Evolutionary conservation across 108 stramenopile genomes (phyloP).

Genomic region (Licmophora abbreviata): DNA sequence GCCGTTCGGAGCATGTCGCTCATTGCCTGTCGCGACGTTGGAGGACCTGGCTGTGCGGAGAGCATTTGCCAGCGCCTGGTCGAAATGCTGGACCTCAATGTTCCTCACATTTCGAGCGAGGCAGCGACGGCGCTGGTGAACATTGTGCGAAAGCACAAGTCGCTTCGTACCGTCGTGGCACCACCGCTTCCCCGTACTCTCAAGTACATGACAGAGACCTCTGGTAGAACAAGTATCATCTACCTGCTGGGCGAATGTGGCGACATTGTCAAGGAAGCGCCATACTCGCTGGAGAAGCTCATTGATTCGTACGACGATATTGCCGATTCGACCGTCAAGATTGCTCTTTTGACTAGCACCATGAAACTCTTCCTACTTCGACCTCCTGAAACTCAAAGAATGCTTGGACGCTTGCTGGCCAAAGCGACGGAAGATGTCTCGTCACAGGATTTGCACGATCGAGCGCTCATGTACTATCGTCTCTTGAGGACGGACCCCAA

Average conservation of each 20-base stretch:
- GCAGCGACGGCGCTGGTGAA: constrained; percentile 75
- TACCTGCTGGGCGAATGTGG: constrained; percentile 98
- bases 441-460: constrained; percentile 94
- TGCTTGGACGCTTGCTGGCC: constrained; percentile 91
- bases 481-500: constrained; percentile 80
- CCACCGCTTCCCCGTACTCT: constrained; percentile 79
- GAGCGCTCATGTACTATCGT: constrained; percentile 96
- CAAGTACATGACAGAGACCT: constrained; percentile 67
- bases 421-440: constrained; percentile 88
- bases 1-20: constrained; percentile 86
- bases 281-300: constrained; percentile 94
- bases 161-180: constrained; percentile 58
- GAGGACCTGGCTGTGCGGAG: constrained; percentile 74
- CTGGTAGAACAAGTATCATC: constrained; percentile 88
- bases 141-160: constrained; percentile 80
- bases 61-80: constrained; percentile 81
- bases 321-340: constrained; percentile 63
- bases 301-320: constrained; percentile 73
- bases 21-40: constrained; percentile 82
- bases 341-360: constrained; percentile 84
- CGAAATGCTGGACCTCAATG: constrained; percentile 83
- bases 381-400: constrained; percentile 94
- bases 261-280: constrained; percentile 83
- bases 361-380: constrained; percentile 94
- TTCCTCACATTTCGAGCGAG: constrained; percentile 78